Base-by-base conservation (phyloP, 139 green algal species). In the Picochlorum sp. region DNA sequence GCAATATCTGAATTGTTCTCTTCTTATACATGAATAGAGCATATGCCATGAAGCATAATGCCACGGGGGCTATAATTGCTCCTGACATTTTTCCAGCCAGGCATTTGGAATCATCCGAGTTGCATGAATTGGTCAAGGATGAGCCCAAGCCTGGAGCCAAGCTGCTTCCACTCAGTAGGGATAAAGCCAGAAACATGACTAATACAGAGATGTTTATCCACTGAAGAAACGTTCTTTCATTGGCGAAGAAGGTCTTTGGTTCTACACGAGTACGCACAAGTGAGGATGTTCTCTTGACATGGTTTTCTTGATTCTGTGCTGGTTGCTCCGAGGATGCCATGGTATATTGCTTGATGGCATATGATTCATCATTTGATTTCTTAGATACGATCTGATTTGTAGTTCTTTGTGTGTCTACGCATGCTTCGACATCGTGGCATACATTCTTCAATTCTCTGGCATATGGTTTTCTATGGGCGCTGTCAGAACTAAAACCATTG, bases 201-300 rank as follows among this genome's bases (percentile, higher is more conserved):
- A 90, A 75, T 16, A 90, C 78, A 18, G 62, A 75, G 49, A 95
- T 89, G 30, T 86, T 82, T 16, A 95, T 66, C 89, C 87, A 95
- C 7, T 80, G 75, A 61, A 96, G 75, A 69, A 96, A 94, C 15
- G 90, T 96, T 52, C 90, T 76, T 78, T 96, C 90, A 57, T 92
- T 92, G 56, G 90, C 87, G 37, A 90, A 88, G 65, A 91, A 91
- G n/a, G 85, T 91, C 72, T 95, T 95, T 61, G 88, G 88, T 75
- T 96, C 89, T 2, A 94, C 77, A 6, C 85, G 73, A 2, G 80
- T 86, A n/a, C 82, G 84, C 24, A 90, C 75, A 50, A 91, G 11
- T 47, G 56, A 59, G 30, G n/a, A n/a, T 18, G 51, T n/a, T 34
- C 51, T 59, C n/a, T 34, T 30, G 21, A 13, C 34, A 11, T 11